Percentiles rank a stretch among this genome's conserved stretches.
phyloP scores from a whole-genome alignment of 495 filamentous ascomycete genomes.

The Tuber indicum region DNA sequence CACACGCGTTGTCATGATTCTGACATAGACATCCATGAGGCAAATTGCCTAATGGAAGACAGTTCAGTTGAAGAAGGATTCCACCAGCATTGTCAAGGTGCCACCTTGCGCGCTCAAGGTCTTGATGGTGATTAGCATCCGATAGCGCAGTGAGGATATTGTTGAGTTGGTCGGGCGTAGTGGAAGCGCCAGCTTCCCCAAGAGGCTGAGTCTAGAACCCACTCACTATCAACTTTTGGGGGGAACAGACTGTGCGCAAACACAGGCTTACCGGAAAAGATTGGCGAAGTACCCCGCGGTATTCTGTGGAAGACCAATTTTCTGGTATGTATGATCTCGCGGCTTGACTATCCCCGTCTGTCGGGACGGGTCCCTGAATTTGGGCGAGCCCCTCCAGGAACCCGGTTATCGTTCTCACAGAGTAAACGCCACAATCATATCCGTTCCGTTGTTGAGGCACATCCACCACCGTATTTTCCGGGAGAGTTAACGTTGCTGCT shows the following conservation, averaged over 20 bases:
- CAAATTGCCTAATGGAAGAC: neutral
- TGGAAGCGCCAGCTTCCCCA: neutral
- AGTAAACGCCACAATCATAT: slow-evolving; percentile 18
- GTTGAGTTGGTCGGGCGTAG: neutral
- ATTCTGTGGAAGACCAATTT: neutral
- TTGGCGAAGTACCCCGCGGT: neutral
- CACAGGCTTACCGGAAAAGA: neutral
- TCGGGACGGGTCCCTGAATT: neutral
- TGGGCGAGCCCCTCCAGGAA: neutral
- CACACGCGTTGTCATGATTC: neutral
- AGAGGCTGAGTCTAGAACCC: neutral
- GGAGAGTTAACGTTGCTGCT: neutral
- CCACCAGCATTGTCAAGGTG: slow-evolving; percentile 30
- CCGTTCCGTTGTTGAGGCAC: slow-evolving; percentile 9
- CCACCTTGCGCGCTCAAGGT: slow-evolving; percentile 13
- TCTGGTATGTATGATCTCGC: neutral
- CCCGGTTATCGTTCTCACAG: neutral
- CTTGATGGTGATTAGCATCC: neutral
- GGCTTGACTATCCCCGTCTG: neutral
- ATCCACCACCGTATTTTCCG: neutral
- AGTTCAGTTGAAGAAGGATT: slow-evolving; percentile 11
- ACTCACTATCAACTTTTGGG: neutral
- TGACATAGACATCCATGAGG: neutral
- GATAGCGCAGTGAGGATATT: neutral
- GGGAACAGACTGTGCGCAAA: neutral